Conservation (phyloP, 148 eudicot species). For the Beta vulgaris region DNA sequence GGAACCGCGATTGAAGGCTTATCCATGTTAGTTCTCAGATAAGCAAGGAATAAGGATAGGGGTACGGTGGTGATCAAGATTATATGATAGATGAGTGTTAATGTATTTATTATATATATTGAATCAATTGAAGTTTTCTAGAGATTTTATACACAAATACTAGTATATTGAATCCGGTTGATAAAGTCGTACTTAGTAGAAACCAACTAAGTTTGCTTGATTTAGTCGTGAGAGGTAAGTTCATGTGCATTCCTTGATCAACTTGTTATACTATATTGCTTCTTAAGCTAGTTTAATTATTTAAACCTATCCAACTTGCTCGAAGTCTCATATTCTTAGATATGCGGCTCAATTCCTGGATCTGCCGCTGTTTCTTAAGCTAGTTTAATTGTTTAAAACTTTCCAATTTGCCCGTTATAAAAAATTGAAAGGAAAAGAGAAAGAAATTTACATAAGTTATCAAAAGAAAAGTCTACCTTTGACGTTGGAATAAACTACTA, state of each 20-base stretch:
- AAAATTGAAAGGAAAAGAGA: too few species aligned
- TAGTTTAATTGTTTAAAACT: too few species aligned
- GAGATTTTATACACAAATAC: too few species aligned
- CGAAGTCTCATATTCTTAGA: background rate
- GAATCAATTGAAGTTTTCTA: too few species aligned
- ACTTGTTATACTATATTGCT: too few species aligned
- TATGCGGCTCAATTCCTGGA: too few species aligned
- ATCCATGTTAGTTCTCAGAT: background rate
- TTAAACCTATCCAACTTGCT: background rate
- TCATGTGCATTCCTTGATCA: too few species aligned
- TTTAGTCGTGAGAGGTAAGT: background rate
- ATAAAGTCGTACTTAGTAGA: background rate
- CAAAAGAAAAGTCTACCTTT: too few species aligned
- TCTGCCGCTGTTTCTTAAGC: too few species aligned
- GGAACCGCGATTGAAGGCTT: background rate
- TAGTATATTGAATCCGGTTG: background rate
- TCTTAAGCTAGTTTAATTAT: background rate
- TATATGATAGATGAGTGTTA: background rate
- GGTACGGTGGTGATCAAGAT: background rate
- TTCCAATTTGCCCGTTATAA: too few species aligned
- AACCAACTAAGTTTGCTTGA: background rate
- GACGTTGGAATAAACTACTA: too few species aligned
- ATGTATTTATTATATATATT: background rate
- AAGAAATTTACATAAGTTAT: too few species aligned
- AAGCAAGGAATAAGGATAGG: background rate